phyloP scores from a whole-genome alignment of 164 flowering plant genomes.

The Akebia trifoliata region DNA sequence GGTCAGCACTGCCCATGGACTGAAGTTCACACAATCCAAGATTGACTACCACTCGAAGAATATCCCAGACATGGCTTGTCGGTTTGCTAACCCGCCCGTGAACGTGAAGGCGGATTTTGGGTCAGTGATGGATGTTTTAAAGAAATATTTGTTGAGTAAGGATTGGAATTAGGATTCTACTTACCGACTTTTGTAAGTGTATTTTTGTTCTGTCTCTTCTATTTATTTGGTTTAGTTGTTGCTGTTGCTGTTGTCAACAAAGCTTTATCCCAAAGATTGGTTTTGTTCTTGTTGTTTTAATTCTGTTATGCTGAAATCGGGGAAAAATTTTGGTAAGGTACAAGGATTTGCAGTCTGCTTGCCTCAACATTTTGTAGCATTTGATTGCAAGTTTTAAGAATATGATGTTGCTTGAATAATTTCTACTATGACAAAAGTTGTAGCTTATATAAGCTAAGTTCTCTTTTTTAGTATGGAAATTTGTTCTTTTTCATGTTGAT shows the following conservation, averaged over 20 bases:
- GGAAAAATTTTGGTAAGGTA: neutral
- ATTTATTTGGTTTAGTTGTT: neutral
- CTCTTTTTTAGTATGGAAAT: neutral
- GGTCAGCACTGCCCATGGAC: constrained; percentile 92
- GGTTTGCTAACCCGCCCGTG: constrained; percentile 56
- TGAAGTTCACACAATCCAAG: constrained; percentile 89
- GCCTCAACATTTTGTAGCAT: too few relatives aligned
- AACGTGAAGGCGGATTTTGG: constrained; percentile 62
- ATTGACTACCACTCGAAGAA: constrained; percentile 63
- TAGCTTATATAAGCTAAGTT: neutral
- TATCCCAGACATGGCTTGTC: constrained; percentile 56
- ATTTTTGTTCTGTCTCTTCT: neutral
- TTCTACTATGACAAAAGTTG: neutral
- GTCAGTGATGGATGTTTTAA: constrained; percentile 68
- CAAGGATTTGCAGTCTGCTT: too few relatives aligned
- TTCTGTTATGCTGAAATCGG: neutral
- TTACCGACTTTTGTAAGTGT: neutral
- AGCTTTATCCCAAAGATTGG: too few relatives aligned
- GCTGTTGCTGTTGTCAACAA: too few relatives aligned
- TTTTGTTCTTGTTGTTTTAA: too few relatives aligned
- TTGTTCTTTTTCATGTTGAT: neutral
- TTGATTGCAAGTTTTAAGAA: neutral
- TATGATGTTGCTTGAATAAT: neutral
- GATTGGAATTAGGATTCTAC: constrained; percentile 7
- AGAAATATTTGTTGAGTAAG: constrained; percentile 32